These are phyloP conservation scores for Stylonectria norvegica DNA, from an alignment of 2,329 filamentous ascomycete genomes.

Conservation along the genomic window DNA sequence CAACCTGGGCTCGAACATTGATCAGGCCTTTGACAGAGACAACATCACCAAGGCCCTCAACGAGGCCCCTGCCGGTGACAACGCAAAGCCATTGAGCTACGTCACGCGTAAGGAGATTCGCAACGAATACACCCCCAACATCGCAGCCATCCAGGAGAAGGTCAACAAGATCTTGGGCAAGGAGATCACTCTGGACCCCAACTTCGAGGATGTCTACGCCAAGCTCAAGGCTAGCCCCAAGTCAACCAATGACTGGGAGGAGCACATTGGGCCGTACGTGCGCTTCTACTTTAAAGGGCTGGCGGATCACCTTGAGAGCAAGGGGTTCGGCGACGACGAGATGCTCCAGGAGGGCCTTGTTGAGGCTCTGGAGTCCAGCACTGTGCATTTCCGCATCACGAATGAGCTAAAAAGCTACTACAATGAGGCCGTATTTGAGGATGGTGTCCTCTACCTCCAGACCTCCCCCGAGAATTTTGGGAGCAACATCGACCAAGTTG, in stretches of 20 bases:
- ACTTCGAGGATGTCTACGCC: conserved; percentile 44
- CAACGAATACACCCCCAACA: conserved; percentile 41
- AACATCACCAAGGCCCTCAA: conserved; percentile 46
- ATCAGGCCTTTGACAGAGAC: conserved; percentile 34
- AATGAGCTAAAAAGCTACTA: conserved; percentile 41
- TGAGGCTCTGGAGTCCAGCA: conserved; percentile 42
- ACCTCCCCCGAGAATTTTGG: conserved; percentile 35
- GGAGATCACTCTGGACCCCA: conserved; percentile 45
- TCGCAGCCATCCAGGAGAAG: conserved; percentile 36
- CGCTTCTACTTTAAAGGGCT: conserved; percentile 44
- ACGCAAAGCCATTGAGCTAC: conserved; percentile 38
- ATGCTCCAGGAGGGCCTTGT: conserved; percentile 47
- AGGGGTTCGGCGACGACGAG: conserved; percentile 48
- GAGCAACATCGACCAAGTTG: conserved; percentile 34
- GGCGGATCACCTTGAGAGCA: conserved; percentile 37
- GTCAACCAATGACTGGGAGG: conserved; percentile 39
- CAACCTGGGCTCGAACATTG: conserved; percentile 45
- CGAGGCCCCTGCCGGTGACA: conserved; percentile 33
- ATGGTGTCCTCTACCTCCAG: conserved; percentile 50
- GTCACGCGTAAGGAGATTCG: conserved; percentile 40
- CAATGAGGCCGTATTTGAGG: conserved; percentile 46
- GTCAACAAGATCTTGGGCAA: conserved; percentile 39
- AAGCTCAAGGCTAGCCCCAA: conserved; percentile 35
- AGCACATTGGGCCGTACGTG: conserved; percentile 39
- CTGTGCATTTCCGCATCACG: conserved; percentile 45